Evolutionary conservation across 2,329 filamentous ascomycete species (phyloP), one percentile per base, ranked within the genome.

Genomic region (Spiromastix sp.): DNA sequence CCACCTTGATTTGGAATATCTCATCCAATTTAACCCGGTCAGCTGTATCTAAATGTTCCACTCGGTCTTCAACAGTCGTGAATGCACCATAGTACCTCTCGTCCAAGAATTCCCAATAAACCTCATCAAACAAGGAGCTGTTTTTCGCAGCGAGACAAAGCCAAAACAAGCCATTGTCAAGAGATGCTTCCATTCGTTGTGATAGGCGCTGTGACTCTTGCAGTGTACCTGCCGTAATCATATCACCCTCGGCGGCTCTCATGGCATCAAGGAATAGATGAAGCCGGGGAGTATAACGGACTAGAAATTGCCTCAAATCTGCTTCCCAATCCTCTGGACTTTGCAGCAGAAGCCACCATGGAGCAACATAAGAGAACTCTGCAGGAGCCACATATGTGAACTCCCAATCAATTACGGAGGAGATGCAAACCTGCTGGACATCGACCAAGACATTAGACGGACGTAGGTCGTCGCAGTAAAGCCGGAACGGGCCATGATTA

Each of bases 331-430:
- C 32, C 37, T 42, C 42, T 12, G 47, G 46, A 22, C 20, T 24
- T 19, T 36, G 28, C 7, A 47, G 41, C 7, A 49, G 44, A 25
- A 48, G 42, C 48, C 44, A 49, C 47, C 43, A 50, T 8, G 44
- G 46, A 15, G 47, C 30, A 12, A 29, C 24, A 13, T 43, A 42
- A 19, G 39, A 39, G 37, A 47, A 47, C 40, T 49, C 42, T 21
- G 21, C 30, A 19, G 47, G 47, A 4, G 44, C 41, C 21, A 39
- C 39, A 40, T 49, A 45, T 5, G 42, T 42, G 31, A 48, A 54
- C 29, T 56, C 50, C 51, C 50, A 52, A 37, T 55, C 51, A n/a
- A 55, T 42, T 2, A 45, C 47, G 1, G 39, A 46, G 1, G 38
- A 37, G 12, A 49, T 40, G 4, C 42, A 30, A 2, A 48, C 28